phyloP scores from a whole-genome alignment of 139 green algal genomes.

The Chlorella sorokiniana region DNA sequence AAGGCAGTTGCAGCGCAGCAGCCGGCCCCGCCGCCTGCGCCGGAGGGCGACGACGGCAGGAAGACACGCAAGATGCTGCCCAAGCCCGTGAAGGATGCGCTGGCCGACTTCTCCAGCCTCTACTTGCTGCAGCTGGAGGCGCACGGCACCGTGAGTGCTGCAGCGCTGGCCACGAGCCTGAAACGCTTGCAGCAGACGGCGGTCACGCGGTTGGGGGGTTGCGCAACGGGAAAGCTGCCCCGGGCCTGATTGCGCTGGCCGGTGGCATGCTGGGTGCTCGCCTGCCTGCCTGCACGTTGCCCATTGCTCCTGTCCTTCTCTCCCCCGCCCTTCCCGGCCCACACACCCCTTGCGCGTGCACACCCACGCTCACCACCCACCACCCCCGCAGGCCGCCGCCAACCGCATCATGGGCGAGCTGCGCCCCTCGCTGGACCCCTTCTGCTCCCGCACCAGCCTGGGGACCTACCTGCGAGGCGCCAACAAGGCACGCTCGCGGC shows the following conservation, averaged over 20 bases:
- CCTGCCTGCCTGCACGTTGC: not conserved
- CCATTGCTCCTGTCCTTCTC: not conserved
- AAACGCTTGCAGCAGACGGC: not conserved
- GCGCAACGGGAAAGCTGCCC: no score
- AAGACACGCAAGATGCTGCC: conserved; percentile 21
- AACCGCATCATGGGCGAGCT: conserved; percentile 26
- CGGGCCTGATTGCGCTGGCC: no score
- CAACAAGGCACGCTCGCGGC: not conserved
- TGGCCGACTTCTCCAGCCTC: not conserved
- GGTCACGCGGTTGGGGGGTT: not conserved
- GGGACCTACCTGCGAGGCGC: not conserved
- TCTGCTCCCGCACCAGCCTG: conserved; percentile 38
- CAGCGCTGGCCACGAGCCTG: no score
- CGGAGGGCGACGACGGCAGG: not conserved
- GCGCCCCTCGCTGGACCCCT: conserved; percentile 41
- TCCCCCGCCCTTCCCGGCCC: no score
- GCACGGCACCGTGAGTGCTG: not conserved
- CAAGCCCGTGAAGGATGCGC: not conserved
- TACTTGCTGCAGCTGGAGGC: not conserved
- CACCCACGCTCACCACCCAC: not conserved
- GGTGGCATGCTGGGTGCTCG: not conserved
- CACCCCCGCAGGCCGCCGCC: not conserved
- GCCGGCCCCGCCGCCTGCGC: not conserved
- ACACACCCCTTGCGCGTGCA: not conserved
- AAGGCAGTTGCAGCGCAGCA: not conserved